Base-by-base conservation (phyloP, 1,139 yeast genomes). In the Lodderomyces beijingensis region DNA sequence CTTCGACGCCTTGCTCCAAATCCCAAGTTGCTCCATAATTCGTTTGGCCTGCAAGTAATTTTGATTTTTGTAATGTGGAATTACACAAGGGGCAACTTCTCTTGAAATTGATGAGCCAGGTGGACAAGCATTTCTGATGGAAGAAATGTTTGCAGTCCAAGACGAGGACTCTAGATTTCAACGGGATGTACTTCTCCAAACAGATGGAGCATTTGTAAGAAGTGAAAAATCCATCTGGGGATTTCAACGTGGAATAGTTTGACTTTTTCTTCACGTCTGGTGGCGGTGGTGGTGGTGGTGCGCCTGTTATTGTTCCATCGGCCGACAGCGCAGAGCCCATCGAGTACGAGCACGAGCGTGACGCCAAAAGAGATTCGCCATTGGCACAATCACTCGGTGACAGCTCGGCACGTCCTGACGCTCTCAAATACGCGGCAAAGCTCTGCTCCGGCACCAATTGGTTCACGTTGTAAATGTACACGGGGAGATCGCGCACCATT, bases 41-140 rank as follows among this genome's bases (percentile, higher is more conserved):
- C 12, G 39, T 43, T 40, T 47, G 51, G 25, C 52, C 51, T 22
- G 51, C 52, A 44, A 53, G 51, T 34, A 57, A 39, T 18, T 25
- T 11, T 33, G 20, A 16, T 23, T 24, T 5, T 22, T 27, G 30
- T 23, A 36, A 33, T 37, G 50, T 37, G 15, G 55, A 49, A 42
- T 67, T 67, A 43, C 74, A 68, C 41, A 68, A 56, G 0, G 74
- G 74, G 45, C 74, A 68, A 35, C 65, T 62, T 36, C 71, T 48
- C 31, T 57, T 54, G 46, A 67, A 68, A 44, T 67, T 65, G 17
- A 68, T 60, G 30, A 68, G 51, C 74, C 74, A 68, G 41, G 66
- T 67, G 14, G 70, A 59, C 33, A 68, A 54, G 42, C 74, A 68
- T 20, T 50, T 49, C 39, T 68, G 70, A 43, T 68, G 74, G 42